Evolutionary conservation across 768 basidiomycete genomes (phyloP).

Genomic region (Phanerochaete carnosa): DNA sequence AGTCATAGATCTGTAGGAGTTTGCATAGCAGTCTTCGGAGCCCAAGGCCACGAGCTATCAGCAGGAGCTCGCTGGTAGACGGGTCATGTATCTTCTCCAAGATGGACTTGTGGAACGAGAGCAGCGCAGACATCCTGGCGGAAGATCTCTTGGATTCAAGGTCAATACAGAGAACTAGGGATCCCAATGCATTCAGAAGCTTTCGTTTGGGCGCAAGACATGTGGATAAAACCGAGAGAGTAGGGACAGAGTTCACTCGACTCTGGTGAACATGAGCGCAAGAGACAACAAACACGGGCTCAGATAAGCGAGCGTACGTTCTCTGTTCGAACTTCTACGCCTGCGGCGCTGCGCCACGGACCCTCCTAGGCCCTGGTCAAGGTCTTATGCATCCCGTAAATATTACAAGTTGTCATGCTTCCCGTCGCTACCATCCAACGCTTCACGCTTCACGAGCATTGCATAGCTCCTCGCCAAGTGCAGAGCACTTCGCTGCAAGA

Average conservation of each 20-base stretch:
- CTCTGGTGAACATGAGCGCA: background rate
- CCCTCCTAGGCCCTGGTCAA: too few species aligned
- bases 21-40: conserved; percentile 80
- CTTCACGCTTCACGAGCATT: too few species aligned
- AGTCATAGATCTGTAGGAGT: conserved; percentile 90
- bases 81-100: conserved; percentile 72
- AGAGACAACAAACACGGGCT: background rate
- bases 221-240: background rate
- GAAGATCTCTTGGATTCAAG: background rate
- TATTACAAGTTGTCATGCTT: too few species aligned
- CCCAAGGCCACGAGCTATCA: conserved; percentile 90
- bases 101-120: conserved; percentile 68
- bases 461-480: too few species aligned
- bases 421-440: too few species aligned
- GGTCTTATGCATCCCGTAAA: too few species aligned
- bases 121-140: conserved; percentile 27
- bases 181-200: background rate
- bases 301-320: too few species aligned
- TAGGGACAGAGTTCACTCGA: background rate
- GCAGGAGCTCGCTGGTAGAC: conserved; percentile 63
- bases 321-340: too few species aligned
- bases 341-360: too few species aligned
- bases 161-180: background rate
- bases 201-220: background rate
- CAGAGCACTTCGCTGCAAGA: too few species aligned